phyloP scores from a whole-genome alignment of 2,329 filamentous ascomycete genomes.

The Pyrenophora graminea region DNA sequence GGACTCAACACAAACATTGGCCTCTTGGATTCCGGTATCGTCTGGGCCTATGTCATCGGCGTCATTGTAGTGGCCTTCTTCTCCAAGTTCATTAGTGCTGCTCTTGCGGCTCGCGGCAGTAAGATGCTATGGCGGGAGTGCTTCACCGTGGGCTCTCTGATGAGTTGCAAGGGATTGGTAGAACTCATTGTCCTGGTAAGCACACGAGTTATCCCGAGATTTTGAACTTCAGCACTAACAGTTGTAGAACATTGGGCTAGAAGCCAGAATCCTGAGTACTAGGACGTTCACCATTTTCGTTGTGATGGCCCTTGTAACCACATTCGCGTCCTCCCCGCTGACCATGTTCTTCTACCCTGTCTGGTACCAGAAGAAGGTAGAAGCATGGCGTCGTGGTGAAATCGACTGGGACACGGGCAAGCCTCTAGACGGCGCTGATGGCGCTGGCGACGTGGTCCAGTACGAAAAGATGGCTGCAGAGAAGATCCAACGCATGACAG shows the following conservation, averaged over 20 bases:
- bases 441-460: slow-evolving; percentile 47
- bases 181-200: slow-evolving; percentile 90
- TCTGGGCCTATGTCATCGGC: slow-evolving; percentile 88
- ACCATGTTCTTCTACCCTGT: slow-evolving; percentile 74
- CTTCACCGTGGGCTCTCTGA: slow-evolving; percentile 82
- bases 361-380: slow-evolving; percentile 74
- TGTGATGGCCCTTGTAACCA: slow-evolving; percentile 88
- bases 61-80: slow-evolving; percentile 81
- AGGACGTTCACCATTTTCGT: slow-evolving; percentile 93
- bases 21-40: slow-evolving; percentile 76
- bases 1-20: slow-evolving; percentile 88
- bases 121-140: slow-evolving; percentile 90
- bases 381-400: slow-evolving; percentile 78
- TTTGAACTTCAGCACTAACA: slow-evolving; percentile 15
- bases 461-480: slow-evolving; percentile 56
- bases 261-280: slow-evolving; percentile 78
- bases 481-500: slow-evolving; percentile 68
- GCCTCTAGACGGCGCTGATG: slow-evolving; percentile 45
- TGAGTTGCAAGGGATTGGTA: slow-evolving; percentile 96
- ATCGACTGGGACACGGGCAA: slow-evolving; percentile 81
- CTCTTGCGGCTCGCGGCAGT: slow-evolving; percentile 73
- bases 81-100: slow-evolving; percentile 83
- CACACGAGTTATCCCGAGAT: neutral
- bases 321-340: slow-evolving; percentile 79
- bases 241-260: slow-evolving; percentile 74